phyloP scores from a whole-genome alignment of 2,329 filamentous ascomycete genomes.

The Fusarium bactridioides region DNA sequence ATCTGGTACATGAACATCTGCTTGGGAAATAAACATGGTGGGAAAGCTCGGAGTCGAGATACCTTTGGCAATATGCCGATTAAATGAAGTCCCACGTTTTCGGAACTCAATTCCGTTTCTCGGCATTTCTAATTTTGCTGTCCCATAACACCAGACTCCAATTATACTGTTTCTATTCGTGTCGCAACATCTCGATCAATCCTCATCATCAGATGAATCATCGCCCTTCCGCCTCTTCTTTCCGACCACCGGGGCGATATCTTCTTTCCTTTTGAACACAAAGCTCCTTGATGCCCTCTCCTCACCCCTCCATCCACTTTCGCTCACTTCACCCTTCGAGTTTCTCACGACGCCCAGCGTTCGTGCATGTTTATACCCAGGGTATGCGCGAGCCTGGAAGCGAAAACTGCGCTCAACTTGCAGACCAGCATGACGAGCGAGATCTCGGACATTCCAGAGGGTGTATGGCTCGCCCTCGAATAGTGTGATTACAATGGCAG shows the following conservation, averaged over 20 bases:
- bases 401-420: conserved; percentile 74
- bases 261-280: conserved; percentile 68
- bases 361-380: conserved; percentile 76
- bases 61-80: conserved; percentile 1
- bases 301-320: conserved; percentile 54
- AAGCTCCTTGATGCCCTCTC: conserved; percentile 62
- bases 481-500: conserved; percentile 79
- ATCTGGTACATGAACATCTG: background rate
- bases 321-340: conserved; percentile 52
- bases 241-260: conserved; percentile 45
- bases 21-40: background rate
- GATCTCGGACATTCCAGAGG: conserved; percentile 91
- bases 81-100: background rate
- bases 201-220: conserved; percentile 47
- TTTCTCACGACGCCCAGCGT: conserved; percentile 72
- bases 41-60: background rate
- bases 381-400: conserved; percentile 73
- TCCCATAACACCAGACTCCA: conserved; percentile 19
- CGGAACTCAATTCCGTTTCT: background rate
- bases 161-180: background rate
- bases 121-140: background rate
- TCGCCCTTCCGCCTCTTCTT: conserved; percentile 45
- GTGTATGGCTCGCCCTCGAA: conserved; percentile 97
- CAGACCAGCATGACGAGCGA: conserved; percentile 80
- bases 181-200: conserved; percentile 22